Percentiles rank a stretch among this genome's conserved stretches.
Conservation (phyloP, 2,329 filamentous ascomycete species). For the Dactylonectria macrodidyma region DNA sequence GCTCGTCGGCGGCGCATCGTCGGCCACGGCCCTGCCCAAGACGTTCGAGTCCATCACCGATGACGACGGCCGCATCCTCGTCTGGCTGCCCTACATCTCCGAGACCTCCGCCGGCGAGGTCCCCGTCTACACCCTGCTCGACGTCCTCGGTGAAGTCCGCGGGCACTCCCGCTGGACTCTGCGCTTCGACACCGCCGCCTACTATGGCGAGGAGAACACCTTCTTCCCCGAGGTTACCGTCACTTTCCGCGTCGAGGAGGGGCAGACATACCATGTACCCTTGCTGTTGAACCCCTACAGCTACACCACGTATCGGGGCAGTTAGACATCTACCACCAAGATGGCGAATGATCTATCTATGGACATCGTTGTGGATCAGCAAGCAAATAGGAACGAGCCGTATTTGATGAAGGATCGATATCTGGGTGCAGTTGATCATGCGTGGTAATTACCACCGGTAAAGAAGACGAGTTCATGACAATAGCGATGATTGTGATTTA, state of each 20-base stretch:
- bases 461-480: conserved; percentile 31
- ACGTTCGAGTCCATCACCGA: conserved; percentile 80
- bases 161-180: conserved; percentile 75
- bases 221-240: conserved; percentile 75
- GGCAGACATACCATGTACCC: conserved; percentile 85
- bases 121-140: conserved; percentile 70
- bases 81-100: conserved; percentile 75
- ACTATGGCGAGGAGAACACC: conserved; percentile 76
- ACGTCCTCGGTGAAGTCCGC: conserved; percentile 64
- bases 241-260: conserved; percentile 66
- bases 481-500: conserved; percentile 42
- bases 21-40: conserved; percentile 55
- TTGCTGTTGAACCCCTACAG: conserved; percentile 83
- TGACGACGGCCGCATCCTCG: conserved; percentile 80
- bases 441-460: conserved; percentile 22
- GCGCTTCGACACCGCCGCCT: conserved; percentile 79
- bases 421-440: not conserved
- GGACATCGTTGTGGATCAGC: not conserved
- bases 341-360: not conserved
- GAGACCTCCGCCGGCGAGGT: conserved; percentile 67
- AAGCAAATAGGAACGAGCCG: not conserved
- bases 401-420: not conserved
- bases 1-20: conserved; percentile 64
- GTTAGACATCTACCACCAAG: conserved; percentile 58
- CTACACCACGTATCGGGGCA: conserved; percentile 87